Evolutionary conservation across 331 rosid species (phyloP), one percentile per base, ranked within the genome.

Genomic region (Malus hybrid): DNA sequence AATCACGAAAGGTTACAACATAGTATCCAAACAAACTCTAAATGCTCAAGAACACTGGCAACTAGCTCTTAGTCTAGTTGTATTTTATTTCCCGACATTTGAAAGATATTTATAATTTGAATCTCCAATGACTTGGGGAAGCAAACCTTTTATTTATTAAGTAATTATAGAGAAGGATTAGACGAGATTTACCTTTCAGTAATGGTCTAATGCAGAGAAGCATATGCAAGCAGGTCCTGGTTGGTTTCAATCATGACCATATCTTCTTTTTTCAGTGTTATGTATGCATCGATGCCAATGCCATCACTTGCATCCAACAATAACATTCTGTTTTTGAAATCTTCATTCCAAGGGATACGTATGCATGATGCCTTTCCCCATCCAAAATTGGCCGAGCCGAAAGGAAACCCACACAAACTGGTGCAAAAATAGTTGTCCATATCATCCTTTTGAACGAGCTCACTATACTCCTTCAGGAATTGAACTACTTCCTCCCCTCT

Each of bases 371-470:
- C 82, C 7, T 66, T 73, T 52, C 82, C 83, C 82, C 80, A 77
- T 5, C 84, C 82, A 24, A 84, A 84, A 29, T 84, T 77, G 0
- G 65, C 69, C 2, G 73, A 80, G 18, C 73, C 77, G 12, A 80
- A 3, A 6, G 74, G 70, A 69, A 80, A 80, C 34, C 62, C 57
- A 24, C 88, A 79, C 83, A 83, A 85, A 33, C 88, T 85, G 1
- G 67, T 48, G 44, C 75, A 80, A 13, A 6, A 5, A 15, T 67
- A 71, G 50, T 5, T 5, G 3, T 36, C 65, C 4, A 7, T 5
- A 9, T 54, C 54, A 1, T 13, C 54, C 44, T 33, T 36, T 36
- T 36, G 44, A 36, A 36, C 3, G 44, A 36, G 44, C 44, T 36
- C 44, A 36, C 44, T 36, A 9, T 36, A 0, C 44, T 36, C 44